Evolutionary conservation across 345 rosid genomes (phyloP), one percentile per base, ranked within the genome.

Genomic region (Eucalyptus pauciflora): DNA sequence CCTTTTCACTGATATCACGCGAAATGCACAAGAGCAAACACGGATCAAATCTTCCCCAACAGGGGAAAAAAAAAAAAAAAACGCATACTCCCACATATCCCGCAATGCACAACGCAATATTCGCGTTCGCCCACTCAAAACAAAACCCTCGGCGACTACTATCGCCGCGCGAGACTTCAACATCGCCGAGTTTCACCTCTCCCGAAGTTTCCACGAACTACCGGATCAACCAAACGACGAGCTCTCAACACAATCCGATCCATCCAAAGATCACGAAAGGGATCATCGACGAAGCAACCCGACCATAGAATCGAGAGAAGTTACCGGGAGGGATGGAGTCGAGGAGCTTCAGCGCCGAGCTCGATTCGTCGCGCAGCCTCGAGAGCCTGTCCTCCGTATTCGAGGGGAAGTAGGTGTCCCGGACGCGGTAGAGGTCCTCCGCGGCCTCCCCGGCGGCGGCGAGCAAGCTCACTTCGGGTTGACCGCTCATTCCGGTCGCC

Each of bases 271-370:
- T 80, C 41, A 29, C 43, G 54, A 22, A 22, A 54, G 27, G 60
- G 43, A 54, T 50, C 29, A 50, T 13, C 10, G 46, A 13, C 10
- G 52, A 83, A 41, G 13, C 33, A 7, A 5, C 13, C n/a, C 51
- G 67, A 15, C 48, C 83, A 76, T 9, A 22, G 83, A 76, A 41
- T 76, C 41, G 83, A 20, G 22, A 52, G 20, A 41, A 54, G 88
- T 45, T 91, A 95, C 97, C 97, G 24, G 86, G 90, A 90, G 96
- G 94, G 88, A 96, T 91, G 90, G 95, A 94, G 91, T 95, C 96
- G 89, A 95, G 96, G 71, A 95, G 90, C 24, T 88, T 87, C 93
- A 95, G 94, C 89, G 94, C 93, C 88, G 92, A 92, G 91, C 92
- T 94, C 52, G 96, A 95, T 86, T 93, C 90, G 29, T 86, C 86